phyloP scores from a whole-genome alignment of 345 rosid genomes.

The Sonneratia alba region DNA sequence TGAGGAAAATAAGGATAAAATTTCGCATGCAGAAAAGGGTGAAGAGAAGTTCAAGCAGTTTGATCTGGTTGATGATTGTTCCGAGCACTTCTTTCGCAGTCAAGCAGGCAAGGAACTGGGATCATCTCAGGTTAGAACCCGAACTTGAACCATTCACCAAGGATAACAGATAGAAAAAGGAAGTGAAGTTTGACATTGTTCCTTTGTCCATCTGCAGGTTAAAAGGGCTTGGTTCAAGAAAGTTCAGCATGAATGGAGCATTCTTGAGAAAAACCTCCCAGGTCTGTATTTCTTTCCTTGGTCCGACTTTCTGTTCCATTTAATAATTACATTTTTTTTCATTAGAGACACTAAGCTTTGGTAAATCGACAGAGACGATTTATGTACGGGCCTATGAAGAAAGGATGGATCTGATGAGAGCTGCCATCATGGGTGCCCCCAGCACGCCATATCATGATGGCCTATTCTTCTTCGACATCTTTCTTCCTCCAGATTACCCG shows the following conservation, averaged over 20 bases:
- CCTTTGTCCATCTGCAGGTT: slow-evolving; percentile 31
- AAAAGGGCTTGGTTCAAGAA: slow-evolving; percentile 69
- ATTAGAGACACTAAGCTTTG: not conserved
- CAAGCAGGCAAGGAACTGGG: slow-evolving; percentile 30
- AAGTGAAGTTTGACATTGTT: slow-evolving; percentile 5
- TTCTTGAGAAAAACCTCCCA: slow-evolving; percentile 62
- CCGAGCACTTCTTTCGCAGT: slow-evolving; percentile 67
- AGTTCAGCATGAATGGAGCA: slow-evolving; percentile 89
- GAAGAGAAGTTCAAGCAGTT: slow-evolving; percentile 41
- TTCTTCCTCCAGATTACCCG: slow-evolving; percentile 81
- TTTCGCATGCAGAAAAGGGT: slow-evolving; percentile 12
- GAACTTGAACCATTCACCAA: slow-evolving; percentile 6
- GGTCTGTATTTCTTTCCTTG: slow-evolving; percentile 27
- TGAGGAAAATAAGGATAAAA: slow-evolving; percentile 19
- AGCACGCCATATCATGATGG: slow-evolving; percentile 94
- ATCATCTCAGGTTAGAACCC: slow-evolving; percentile 53
- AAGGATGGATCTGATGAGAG: slow-evolving; percentile 78
- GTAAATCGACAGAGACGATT: slow-evolving; percentile 49
- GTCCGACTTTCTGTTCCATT: not conserved
- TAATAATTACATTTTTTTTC: not conserved
- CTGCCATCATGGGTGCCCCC: slow-evolving; percentile 72
- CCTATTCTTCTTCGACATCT: slow-evolving; percentile 83
- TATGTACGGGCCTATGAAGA: slow-evolving; percentile 74
- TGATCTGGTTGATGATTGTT: slow-evolving; percentile 64
- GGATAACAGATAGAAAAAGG: not conserved